Conservation (phyloP, 2,329 filamentous ascomycete genomes). For the Stenocarpella maydis region DNA sequence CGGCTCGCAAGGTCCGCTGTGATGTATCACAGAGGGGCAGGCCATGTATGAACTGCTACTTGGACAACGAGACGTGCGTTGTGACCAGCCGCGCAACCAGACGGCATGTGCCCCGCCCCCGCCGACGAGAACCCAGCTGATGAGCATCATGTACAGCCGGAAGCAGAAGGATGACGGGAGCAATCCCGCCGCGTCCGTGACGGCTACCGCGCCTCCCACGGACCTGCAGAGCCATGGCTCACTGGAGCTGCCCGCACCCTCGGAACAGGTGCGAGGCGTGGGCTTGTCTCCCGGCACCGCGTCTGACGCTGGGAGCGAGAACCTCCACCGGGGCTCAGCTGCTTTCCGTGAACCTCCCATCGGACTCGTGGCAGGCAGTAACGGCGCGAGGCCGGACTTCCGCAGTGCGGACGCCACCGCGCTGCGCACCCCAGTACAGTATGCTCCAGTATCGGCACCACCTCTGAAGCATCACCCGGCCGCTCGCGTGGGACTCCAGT, state of each 20-base stretch:
- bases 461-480: neutral
- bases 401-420: neutral
- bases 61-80: slow-evolving; percentile 56
- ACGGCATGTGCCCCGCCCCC: slow-evolving; percentile 44
- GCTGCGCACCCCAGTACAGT: neutral
- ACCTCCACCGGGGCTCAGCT: neutral
- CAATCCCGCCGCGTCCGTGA: neutral
- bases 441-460: slow-evolving; percentile 1
- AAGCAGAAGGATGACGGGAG: slow-evolving; percentile 14
- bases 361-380: neutral
- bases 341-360: neutral
- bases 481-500: slow-evolving; percentile 33
- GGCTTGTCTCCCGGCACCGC: neutral
- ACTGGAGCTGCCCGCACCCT: slow-evolving; percentile 34
- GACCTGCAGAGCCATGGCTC: slow-evolving; percentile 13
- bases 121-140: neutral
- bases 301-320: slow-evolving; percentile 23
- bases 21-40: slow-evolving; percentile 58
- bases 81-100: slow-evolving; percentile 51
- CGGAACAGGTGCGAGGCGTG: slow-evolving; percentile 39
- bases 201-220: neutral
- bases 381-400: neutral
- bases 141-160: neutral
- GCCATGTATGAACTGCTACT: slow-evolving; percentile 61
- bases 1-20: slow-evolving; percentile 53